These are phyloP conservation scores for Penicillium sp. DNA, from an alignment of 2,329 filamentous ascomycete species.

Conservation along the genomic window DNA sequence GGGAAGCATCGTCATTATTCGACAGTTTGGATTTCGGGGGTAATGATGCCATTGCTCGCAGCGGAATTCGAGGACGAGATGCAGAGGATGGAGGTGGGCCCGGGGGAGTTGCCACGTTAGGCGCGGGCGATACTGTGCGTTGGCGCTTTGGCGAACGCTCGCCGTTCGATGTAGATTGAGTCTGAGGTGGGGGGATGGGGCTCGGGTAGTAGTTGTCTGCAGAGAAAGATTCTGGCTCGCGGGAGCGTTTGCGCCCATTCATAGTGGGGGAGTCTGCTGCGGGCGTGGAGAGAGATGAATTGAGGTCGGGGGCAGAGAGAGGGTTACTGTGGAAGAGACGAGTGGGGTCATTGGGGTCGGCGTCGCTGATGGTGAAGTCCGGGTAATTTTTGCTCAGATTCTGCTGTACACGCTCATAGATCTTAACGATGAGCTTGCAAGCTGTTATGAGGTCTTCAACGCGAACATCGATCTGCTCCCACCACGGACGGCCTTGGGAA, in stretches of 20 bases:
- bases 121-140: conserved; percentile 28
- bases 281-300: conserved; percentile 29
- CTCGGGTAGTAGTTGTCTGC: conserved; percentile 11
- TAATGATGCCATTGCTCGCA: conserved; percentile 12
- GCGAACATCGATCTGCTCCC: conserved; percentile 72
- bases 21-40: neutral
- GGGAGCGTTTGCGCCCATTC: conserved; percentile 42
- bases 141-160: conserved; percentile 40
- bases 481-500: conserved; percentile 77
- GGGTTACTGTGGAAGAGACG: conserved; percentile 31
- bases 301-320: conserved; percentile 38
- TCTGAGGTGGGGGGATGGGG: conserved; percentile 3
- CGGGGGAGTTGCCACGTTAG: neutral
- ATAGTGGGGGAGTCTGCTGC: conserved; percentile 17
- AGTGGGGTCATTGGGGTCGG: conserved; percentile 25
- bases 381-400: conserved; percentile 46
- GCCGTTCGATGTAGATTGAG: conserved; percentile 21
- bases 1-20: neutral
- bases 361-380: conserved; percentile 20
- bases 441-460: conserved; percentile 69
- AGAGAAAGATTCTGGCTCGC: conserved; percentile 32
- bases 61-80: conserved; percentile 19
- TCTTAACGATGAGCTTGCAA: conserved; percentile 69
- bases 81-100: conserved; percentile 9
- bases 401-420: conserved; percentile 48